Percentiles rank a stretch among this genome's conserved stretches.
These are phyloP conservation scores for Pouteria glomerata DNA, from an alignment of 148 eudicot species.

Conservation along the genomic window DNA sequence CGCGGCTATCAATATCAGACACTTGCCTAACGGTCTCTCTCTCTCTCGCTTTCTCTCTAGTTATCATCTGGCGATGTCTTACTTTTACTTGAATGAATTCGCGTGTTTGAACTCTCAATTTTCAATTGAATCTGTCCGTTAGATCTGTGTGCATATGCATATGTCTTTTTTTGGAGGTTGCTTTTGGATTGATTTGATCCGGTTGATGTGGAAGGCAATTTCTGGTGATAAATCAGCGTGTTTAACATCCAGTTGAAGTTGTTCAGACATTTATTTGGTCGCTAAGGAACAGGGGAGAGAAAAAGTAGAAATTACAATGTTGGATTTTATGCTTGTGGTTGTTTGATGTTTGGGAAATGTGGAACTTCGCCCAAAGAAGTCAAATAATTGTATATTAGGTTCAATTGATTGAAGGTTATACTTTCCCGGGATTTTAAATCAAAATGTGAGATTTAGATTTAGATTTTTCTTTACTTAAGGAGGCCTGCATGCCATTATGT, in stretches of 20 bases:
- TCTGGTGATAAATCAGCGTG: not conserved
- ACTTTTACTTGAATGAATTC: not conserved
- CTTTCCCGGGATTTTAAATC: not conserved
- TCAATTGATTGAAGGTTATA: not conserved
- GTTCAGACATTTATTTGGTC: too few relatives aligned
- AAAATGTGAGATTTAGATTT: not conserved
- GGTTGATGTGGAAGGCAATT: not conserved
- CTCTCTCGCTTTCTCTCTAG: not conserved
- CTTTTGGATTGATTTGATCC: not conserved
- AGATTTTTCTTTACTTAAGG: not conserved
- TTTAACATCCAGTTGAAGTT: not conserved
- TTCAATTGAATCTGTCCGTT: not conserved
- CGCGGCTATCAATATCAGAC: conserved; percentile 28
- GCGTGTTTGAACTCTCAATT: not conserved
- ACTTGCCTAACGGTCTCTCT: conserved; percentile 20
- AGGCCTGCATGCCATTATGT: not conserved
- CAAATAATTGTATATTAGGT: not conserved
- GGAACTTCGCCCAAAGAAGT: not conserved
- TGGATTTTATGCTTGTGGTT: conserved; percentile 2
- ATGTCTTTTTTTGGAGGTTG: too few relatives aligned
- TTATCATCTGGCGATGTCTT: not conserved
- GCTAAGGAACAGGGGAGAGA: too few relatives aligned
- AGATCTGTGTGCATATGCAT: not conserved
- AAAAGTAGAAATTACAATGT: not conserved
- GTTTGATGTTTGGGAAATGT: not conserved